Conservation (phyloP, 495 filamentous ascomycete genomes). For the Bombardia bombarda region DNA sequence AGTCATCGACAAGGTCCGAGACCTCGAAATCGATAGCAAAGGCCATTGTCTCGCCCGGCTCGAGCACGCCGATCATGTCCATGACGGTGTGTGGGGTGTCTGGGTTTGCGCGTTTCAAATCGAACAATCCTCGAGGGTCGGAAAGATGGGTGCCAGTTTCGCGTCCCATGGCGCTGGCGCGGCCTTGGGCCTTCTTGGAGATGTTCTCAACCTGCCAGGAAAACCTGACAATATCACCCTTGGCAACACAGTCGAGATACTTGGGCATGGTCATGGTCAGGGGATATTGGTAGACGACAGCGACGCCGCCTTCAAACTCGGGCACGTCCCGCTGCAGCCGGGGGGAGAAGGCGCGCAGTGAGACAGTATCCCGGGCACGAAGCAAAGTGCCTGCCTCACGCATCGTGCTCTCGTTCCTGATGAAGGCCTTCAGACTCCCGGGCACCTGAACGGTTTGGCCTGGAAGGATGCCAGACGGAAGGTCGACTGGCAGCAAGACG, state of each 20-base stretch:
- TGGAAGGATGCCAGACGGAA: constrained; percentile 14
- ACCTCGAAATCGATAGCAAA: constrained; percentile 17
- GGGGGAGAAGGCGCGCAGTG: constrained; percentile 11
- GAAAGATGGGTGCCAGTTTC: constrained; percentile 8
- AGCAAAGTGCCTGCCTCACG: constrained; percentile 7
- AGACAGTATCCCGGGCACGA: constrained; percentile 12
- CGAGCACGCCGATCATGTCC: constrained; percentile 14
- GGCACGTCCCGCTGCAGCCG: constrained; percentile 16
- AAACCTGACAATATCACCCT: constrained; percentile 13
- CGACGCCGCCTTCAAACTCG: constrained; percentile 9
- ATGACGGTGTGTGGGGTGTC: constrained; percentile 12
- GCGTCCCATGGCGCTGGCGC: constrained; percentile 1
- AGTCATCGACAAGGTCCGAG: constrained; percentile 5
- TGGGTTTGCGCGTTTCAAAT: constrained; percentile 3
- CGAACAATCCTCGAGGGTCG: constrained; percentile 14
- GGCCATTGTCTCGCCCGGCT: constrained; percentile 10
- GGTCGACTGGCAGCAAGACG: constrained; percentile 8
- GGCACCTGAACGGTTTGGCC: constrained; percentile 11
- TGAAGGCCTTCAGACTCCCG: constrained; percentile 14
- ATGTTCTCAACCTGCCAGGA: constrained; percentile 20
- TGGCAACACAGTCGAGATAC: constrained; percentile 21
- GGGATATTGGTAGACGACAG: constrained; percentile 14
- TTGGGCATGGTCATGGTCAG: constrained; percentile 11
- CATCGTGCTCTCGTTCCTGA: constrained; percentile 12
- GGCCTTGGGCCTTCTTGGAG: constrained; percentile 16